These are phyloP conservation scores for Aspergillus saccharolyticus DNA, from an alignment of 495 filamentous ascomycete species.

Conservation along the genomic window DNA sequence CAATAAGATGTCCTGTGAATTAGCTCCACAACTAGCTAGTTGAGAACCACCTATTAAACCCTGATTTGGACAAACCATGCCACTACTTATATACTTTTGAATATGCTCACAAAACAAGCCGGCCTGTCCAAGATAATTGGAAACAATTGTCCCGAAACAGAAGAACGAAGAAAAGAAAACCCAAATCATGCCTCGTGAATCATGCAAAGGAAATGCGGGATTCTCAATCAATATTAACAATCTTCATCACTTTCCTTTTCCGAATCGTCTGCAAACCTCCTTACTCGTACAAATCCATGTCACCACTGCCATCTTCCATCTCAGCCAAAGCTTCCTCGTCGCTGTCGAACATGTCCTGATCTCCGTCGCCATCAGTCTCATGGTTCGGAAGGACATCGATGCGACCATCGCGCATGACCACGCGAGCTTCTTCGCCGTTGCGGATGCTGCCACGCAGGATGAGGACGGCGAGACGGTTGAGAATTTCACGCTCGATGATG, in stretches of 20 bases:
- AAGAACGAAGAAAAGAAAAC: not conserved
- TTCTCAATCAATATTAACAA: not conserved
- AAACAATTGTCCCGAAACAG: not conserved
- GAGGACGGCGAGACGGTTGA: constrained; percentile 86
- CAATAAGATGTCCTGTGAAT: too few species aligned
- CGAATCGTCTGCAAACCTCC: not conserved
- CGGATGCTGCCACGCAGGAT: constrained; percentile 78
- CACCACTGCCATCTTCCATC: constrained; percentile 54
- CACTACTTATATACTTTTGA: not conserved
- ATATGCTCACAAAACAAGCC: not conserved
- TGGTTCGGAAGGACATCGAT: constrained; percentile 83
- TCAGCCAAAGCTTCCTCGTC: constrained; percentile 65
- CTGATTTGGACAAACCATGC: not conserved
- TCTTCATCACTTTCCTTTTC: not conserved
- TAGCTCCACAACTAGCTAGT: too few species aligned
- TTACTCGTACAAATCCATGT: constrained; percentile 75
- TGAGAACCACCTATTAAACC: constrained; percentile 36
- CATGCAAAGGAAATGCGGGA: not conserved
- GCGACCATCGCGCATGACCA: constrained; percentile 71
- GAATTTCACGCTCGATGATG: constrained; percentile 91
- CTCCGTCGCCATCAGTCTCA: constrained; percentile 56
- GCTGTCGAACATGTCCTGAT: constrained; percentile 67
- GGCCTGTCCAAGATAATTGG: not conserved
- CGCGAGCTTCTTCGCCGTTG: constrained; percentile 77
- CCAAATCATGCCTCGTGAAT: not conserved